Evolutionary conservation across 2,329 filamentous ascomycete species (phyloP).

Genomic region (Tolypocladium nubicola): DNA sequence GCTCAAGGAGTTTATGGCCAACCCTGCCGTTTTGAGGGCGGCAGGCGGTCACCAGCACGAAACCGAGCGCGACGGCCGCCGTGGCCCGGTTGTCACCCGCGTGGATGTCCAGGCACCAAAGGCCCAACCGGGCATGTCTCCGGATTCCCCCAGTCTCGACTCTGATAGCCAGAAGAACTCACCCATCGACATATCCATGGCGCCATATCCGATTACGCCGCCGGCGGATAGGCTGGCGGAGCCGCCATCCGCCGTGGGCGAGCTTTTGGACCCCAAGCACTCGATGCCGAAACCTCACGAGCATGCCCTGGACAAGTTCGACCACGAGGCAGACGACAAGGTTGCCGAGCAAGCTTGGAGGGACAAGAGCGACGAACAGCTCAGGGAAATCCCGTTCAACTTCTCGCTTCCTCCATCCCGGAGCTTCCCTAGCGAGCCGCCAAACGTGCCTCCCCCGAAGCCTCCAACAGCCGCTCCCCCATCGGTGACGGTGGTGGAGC

Average conservation of each 20-base stretch:
- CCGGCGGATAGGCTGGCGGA: slow-evolving; percentile 39
- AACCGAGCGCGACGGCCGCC: slow-evolving; percentile 1
- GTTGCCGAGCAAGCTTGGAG: slow-evolving; percentile 34
- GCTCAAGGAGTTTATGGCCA: slow-evolving; percentile 60
- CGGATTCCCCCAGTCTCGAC: slow-evolving; percentile 39
- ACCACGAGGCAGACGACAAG: slow-evolving; percentile 42
- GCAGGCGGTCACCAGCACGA: slow-evolving; percentile 11
- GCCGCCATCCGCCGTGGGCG: slow-evolving; percentile 32
- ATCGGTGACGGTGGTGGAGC: slow-evolving; percentile 28
- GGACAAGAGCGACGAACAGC: slow-evolving; percentile 28
- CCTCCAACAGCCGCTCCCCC: slow-evolving; percentile 29
- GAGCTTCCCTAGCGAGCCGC: slow-evolving; percentile 40
- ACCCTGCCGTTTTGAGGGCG: slow-evolving; percentile 20
- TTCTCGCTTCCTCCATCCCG: slow-evolving; percentile 44
- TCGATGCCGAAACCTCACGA: slow-evolving; percentile 51
- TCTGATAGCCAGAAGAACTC: slow-evolving; percentile 42
- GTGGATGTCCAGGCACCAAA: slow-evolving; percentile 13
- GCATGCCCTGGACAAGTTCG: slow-evolving; percentile 45
- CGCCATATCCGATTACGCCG: slow-evolving; percentile 55
- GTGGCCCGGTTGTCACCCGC: slow-evolving; percentile 8
- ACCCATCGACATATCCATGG: slow-evolving; percentile 47
- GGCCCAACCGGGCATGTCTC: slow-evolving; percentile 9
- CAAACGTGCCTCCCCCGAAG: slow-evolving; percentile 40
- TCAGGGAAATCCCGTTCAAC: slow-evolving; percentile 39
- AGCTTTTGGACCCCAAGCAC: slow-evolving; percentile 45